Conservation (phyloP, 2,329 filamentous ascomycete species). For the Colletotrichum caudatum region DNA sequence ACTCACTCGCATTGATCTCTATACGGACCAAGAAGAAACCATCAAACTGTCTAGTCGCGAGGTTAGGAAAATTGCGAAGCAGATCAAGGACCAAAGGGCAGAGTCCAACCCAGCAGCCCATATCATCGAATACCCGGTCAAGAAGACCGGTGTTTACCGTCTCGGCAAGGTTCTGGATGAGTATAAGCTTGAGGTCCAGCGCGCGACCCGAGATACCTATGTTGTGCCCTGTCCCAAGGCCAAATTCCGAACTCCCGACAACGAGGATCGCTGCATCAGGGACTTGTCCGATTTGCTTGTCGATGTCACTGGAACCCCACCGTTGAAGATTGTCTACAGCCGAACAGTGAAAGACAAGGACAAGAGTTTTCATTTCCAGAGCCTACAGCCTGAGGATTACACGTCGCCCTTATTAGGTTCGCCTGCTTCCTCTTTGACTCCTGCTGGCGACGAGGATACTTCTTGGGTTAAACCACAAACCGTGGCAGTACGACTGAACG, state of each 20-base stretch:
- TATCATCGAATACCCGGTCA: constrained; percentile 78
- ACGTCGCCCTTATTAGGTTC: constrained; percentile 79
- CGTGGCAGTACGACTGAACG: constrained; percentile 87
- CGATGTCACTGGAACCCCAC: constrained; percentile 88
- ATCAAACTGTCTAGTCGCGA: constrained; percentile 81
- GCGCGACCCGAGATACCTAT: constrained; percentile 79
- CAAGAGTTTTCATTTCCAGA: constrained; percentile 90
- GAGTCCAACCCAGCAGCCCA: constrained; percentile 72
- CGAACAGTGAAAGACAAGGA: constrained; percentile 87
- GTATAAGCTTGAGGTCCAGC: constrained; percentile 92
- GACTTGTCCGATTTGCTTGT: constrained; percentile 89
- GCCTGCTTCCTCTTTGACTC: constrained; percentile 67
- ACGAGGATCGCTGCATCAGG: constrained; percentile 80
- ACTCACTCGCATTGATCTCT: constrained; percentile 86
- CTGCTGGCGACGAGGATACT: constrained; percentile 72
- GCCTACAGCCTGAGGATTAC: constrained; percentile 89
- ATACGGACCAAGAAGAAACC: constrained; percentile 82
- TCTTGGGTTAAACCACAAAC: constrained; percentile 84
- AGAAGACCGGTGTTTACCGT: constrained; percentile 89
- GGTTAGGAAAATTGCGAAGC: constrained; percentile 78
- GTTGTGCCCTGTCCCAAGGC: constrained; percentile 89
- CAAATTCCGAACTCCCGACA: constrained; percentile 72
- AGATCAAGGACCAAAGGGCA: constrained; percentile 73
- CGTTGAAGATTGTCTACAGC: constrained; percentile 92
- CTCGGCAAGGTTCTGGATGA: constrained; percentile 89